A percentile compares a stretch with the other conserved stretches of the same genome.
Evolutionary conservation across 129 eudicot genomes (phyloP).

Genomic region (Dittrichia graveolens): DNA sequence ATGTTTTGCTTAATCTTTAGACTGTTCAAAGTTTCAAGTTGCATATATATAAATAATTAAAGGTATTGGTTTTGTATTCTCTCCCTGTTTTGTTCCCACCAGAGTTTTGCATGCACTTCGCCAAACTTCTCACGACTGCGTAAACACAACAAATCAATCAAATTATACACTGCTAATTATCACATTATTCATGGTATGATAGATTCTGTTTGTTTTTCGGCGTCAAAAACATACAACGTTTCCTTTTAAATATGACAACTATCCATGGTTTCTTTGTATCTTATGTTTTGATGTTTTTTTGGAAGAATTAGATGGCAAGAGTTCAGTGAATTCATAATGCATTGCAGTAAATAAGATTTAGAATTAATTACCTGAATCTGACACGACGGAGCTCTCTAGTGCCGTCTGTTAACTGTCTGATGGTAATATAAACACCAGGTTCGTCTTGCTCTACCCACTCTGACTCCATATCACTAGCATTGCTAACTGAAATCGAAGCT

Average conservation of each 20-base stretch:
- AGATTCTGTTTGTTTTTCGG: too few relatives aligned
- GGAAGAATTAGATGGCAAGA: not conserved
- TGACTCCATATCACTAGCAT: slow-evolving; percentile 88
- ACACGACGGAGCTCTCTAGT: slow-evolving; percentile 90
- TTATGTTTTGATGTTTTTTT: not conserved
- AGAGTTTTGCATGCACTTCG: slow-evolving; percentile 78
- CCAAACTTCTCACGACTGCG: slow-evolving; percentile 91
- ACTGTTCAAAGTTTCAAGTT: slow-evolving; percentile 21
- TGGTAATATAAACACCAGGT: slow-evolving; percentile 87
- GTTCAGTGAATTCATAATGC: not conserved
- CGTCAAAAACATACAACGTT: too few relatives aligned
- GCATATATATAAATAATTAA: slow-evolving; percentile 36
- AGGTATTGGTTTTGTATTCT: slow-evolving; percentile 96
- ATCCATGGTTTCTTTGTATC: not conserved
- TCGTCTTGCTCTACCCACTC: slow-evolving; percentile 98
- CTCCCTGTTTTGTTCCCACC: slow-evolving; percentile 99
- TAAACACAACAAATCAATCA: not conserved
- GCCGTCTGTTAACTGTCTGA: slow-evolving; percentile 93
- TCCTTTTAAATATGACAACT: too few relatives aligned
- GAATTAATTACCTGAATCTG: slow-evolving; percentile 69
- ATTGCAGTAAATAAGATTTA: not conserved
- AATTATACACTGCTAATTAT: not conserved
- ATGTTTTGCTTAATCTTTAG: slow-evolving; percentile 10
- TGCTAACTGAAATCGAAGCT: slow-evolving; percentile 77
- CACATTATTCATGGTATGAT: too few relatives aligned